Base-by-base conservation (phyloP, 1,284 basidiomycete species). In the Waitea zeae region DNA sequence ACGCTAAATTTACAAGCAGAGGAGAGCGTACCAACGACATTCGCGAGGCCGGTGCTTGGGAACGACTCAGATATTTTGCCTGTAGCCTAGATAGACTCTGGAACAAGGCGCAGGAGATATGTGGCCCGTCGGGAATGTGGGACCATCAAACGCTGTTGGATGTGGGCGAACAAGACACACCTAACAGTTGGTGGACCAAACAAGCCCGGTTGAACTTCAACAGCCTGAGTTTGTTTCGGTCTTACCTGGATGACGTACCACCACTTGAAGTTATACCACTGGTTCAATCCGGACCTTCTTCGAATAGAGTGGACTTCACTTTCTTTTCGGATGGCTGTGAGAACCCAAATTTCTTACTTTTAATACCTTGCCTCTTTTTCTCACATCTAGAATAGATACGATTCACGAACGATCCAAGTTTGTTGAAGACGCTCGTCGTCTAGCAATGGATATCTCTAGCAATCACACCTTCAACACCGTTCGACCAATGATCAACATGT, bases 261-360 rank as follows among this genome's bases (percentile, higher is more conserved):
- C 58, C 59, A 3, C 51, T 84, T 41, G 61, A 72, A 38, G 48
- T 84, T 7, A 42, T 62, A 11, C 64, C 70, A 20, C 57, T 88
- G 11, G 57, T 73, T 15, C 53, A 68, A 3, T 76, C 76, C 19
- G 82, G 82, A 0, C 53, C 62, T 2, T 61, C 66, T 12, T 47
- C 48, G 24, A 82, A 86, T 43, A 64, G 80, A 11, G 67, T 86
- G 11, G 72, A 86, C 50, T 54, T 87, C 6, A 71, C 80, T 6
- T 86, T 87, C 57, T 86, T 88, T 50, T 62, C 71, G 0, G 84
- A 89, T 44, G 83, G 84, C 19, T 87, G 83, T 87, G 49, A 46
- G 79, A 63, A 15, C 9, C n/a, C 15, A 15, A 14, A 9, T 15
- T 31, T 17, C 24, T 13, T 32, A 30, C 24, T 30, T 2, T 6